Evolutionary conservation across 768 basidiomycete species (phyloP).

Genomic region (Holtermanniella nyarrowii): DNA sequence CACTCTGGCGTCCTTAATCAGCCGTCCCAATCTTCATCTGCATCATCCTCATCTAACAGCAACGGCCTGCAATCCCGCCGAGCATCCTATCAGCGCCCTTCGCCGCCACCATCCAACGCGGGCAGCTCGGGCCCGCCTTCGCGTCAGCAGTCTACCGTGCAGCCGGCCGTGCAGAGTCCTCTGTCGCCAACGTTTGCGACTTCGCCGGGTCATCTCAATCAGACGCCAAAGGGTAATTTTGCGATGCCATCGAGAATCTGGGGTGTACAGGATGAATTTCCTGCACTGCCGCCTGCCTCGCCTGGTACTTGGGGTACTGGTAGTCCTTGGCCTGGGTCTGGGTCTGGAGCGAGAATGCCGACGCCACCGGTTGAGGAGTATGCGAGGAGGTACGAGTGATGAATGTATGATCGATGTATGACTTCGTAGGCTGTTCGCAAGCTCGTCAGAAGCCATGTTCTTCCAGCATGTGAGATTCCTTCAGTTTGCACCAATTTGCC

Average conservation of each 20-base stretch:
- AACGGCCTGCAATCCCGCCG: not conserved
- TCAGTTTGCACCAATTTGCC: too few species aligned
- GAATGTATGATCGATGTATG: too few species aligned
- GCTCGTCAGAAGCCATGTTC: too few species aligned
- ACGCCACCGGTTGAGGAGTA: not conserved
- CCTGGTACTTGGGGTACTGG: not conserved
- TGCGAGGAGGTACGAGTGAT: too few species aligned
- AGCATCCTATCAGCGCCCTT: not conserved
- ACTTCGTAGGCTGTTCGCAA: too few species aligned
- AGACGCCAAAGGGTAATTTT: not conserved
- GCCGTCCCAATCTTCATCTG: not conserved
- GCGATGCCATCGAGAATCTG: not conserved
- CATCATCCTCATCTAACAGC: not conserved
- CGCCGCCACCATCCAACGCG: not conserved
- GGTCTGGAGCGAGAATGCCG: not conserved
- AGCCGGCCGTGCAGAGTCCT: not conserved
- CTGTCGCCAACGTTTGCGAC: not conserved
- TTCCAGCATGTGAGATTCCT: too few species aligned
- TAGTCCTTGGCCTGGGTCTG: not conserved
- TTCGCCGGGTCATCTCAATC: not conserved
- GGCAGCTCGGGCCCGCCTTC: not conserved
- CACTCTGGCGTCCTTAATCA: conserved; percentile 13
- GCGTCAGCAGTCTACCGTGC: not conserved
- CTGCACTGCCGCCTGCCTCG: not conserved
- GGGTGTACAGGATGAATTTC: not conserved